Conservation (phyloP, 208 protist genomes). For the Zelonia costaricensis region DNA sequence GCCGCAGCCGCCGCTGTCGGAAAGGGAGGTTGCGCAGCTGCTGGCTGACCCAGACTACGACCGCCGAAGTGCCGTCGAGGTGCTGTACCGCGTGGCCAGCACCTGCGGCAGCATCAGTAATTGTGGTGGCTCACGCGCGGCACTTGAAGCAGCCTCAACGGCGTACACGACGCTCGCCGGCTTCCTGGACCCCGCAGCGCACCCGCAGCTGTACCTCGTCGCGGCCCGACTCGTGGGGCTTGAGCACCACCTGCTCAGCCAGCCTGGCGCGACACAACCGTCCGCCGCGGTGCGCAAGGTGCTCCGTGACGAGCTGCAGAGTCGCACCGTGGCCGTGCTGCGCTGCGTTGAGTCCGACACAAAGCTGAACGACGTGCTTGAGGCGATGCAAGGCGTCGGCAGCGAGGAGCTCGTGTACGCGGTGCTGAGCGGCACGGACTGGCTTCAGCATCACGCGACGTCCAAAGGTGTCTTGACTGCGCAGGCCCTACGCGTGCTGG, state of each 20-base stretch:
- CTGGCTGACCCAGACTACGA: constrained; percentile 3
- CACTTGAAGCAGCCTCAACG: too few relatives aligned
- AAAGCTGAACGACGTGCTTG: constrained; percentile 1
- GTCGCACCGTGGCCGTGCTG: background rate
- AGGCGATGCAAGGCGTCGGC: constrained; percentile 4
- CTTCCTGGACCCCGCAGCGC: constrained; percentile 1
- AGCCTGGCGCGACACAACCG: background rate
- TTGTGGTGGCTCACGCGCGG: too few relatives aligned
- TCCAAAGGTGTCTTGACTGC: constrained; percentile 1
- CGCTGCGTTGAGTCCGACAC: background rate
- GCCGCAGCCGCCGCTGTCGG: background rate
- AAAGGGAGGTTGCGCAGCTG: background rate
- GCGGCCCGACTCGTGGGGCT: constrained; percentile 4
- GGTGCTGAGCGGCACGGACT: constrained; percentile 4
- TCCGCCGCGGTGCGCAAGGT: background rate
- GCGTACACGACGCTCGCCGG: constrained; percentile 1
- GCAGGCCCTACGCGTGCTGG: constrained; percentile 4
- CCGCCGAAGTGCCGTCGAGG: constrained; percentile 1
- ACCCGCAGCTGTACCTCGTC: background rate
- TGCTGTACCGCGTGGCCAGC: constrained; percentile 1
- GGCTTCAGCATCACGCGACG: constrained; percentile 1
- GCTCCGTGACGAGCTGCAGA: background rate
- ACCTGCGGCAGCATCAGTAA: constrained; percentile 5
- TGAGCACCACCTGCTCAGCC: constrained; percentile 6
- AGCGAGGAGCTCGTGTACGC: background rate